These are phyloP conservation scores for Aspergillus baeticus DNA, from an alignment of 495 filamentous ascomycete species.

Conservation along the genomic window DNA sequence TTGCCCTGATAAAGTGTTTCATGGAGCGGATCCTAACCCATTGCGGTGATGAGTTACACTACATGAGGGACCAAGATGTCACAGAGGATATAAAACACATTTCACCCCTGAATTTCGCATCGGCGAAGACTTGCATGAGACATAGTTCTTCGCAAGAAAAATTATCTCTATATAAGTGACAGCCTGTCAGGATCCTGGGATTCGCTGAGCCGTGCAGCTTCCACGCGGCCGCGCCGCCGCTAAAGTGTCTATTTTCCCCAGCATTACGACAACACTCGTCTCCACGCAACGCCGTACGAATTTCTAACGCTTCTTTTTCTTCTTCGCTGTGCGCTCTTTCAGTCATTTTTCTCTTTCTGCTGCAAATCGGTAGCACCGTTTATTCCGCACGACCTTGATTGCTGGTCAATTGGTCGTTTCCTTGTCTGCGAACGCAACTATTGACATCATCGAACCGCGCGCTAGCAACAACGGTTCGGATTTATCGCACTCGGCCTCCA, in stretches of 20 bases:
- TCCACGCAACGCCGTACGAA: slow-evolving; percentile 3
- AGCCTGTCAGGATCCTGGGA: neutral
- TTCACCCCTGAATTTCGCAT: neutral
- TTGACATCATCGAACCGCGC: neutral
- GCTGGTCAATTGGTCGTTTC: slow-evolving; percentile 10
- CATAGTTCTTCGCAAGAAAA: too few relatives aligned
- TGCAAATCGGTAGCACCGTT: neutral
- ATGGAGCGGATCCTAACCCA: slow-evolving; percentile 14
- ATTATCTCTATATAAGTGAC: too few relatives aligned
- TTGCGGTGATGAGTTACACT: slow-evolving; percentile 13
- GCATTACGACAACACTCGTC: slow-evolving; percentile 6
- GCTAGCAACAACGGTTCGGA: neutral
- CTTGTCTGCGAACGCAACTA: neutral
- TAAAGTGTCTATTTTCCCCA: slow-evolving; percentile 2
- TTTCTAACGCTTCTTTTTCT: neutral
- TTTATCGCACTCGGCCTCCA: neutral
- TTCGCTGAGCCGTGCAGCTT: neutral
- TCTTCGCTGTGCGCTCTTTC: neutral
- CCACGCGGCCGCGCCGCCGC: slow-evolving; percentile 13
- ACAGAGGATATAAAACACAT: slow-evolving; percentile 1
- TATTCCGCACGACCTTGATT: neutral
- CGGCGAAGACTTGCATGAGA: neutral
- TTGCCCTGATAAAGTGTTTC: slow-evolving; percentile 1
- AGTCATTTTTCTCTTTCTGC: neutral
- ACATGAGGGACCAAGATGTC: neutral